Base-by-base conservation (phyloP, 106 monocot species). In the Hemerocallis citrina region DNA sequence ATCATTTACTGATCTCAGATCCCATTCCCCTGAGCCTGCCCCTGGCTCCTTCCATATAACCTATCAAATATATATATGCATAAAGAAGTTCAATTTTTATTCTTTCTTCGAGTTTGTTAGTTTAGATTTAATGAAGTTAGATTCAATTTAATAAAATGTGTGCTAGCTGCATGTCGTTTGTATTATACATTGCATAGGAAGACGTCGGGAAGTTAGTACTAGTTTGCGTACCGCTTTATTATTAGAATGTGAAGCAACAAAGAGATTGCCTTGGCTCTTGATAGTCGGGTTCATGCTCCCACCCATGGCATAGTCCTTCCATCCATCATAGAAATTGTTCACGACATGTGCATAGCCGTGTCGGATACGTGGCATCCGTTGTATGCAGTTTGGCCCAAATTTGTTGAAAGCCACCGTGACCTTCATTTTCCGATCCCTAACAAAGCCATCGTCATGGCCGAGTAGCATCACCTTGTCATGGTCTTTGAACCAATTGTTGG, bases 311-410 rank as follows among this genome's bases (percentile, higher is more conserved):
- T 92, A 92, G 7, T 69, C 65, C 27, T 56, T 59, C 91, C 91
- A 92, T 11, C 82, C 82, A 12, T 92, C 82, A n/a, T 92, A 92
- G 7, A 92, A 40, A 34, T 92, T 92, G 67, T 92, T 92, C 36
- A 67, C 91, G 10, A 92, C 64, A 38, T 92, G 91, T 1, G 77
- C 91, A 17, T 92, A 86, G 34, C 91, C 86, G 46, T 86, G 74
- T 27, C 90, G 69, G 10, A 86, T 57, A 58, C 89, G 75, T 4
- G 85, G 85, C 80, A 85, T 80, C 19, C 81, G 69, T 50, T 85
- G 85, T 33, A 71, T 81, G 68, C 80, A 81, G 41, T 77, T 74
- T 36, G 85, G 85, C 0, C 85, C 80, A 34, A 85, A 85, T n/a
- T 75, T 81, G 55, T 85, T 85, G 72, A 81, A 77, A 5, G 52